These are phyloP conservation scores for Uncinocarpus reesii DNA, from an alignment of 2,329 filamentous ascomycete genomes.

Conservation along the genomic window DNA sequence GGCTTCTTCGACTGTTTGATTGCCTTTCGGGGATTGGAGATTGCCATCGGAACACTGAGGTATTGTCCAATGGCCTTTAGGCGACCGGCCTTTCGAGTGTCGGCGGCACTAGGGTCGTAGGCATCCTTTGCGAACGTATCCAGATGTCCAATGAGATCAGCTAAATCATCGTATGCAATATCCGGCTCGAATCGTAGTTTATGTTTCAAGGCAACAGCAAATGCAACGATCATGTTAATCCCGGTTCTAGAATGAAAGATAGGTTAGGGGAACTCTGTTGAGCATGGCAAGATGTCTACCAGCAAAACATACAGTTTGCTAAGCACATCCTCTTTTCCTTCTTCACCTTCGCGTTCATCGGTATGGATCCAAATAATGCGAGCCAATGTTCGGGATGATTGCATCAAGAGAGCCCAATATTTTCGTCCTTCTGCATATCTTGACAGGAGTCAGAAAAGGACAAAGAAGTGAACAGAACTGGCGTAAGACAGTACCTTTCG, in stretches of 20 bases:
- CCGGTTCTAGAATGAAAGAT: slow-evolving; percentile 40
- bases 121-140: slow-evolving; percentile 61
- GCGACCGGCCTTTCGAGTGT: slow-evolving; percentile 37
- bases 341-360: slow-evolving; percentile 47
- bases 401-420: slow-evolving; percentile 51
- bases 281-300: neutral
- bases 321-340: slow-evolving; percentile 56
- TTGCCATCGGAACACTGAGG: slow-evolving; percentile 64
- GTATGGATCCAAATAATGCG: slow-evolving; percentile 76
- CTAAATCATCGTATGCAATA: slow-evolving; percentile 63
- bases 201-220: slow-evolving; percentile 69
- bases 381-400: slow-evolving; percentile 48
- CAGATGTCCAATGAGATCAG: slow-evolving; percentile 58
- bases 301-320: slow-evolving; percentile 48
- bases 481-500: slow-evolving; percentile 44
- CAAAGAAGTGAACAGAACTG: neutral
- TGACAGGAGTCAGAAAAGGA: slow-evolving; percentile 4
- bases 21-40: slow-evolving; percentile 65
- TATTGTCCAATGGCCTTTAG: slow-evolving; percentile 61
- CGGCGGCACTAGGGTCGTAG: slow-evolving; percentile 33
- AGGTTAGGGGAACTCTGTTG: neutral
- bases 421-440: slow-evolving; percentile 51
- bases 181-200: slow-evolving; percentile 75
- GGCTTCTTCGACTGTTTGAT: slow-evolving; percentile 64
- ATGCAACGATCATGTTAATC: slow-evolving; percentile 69